Conservation (phyloP, 1,284 basidiomycete species). For the Marasmius oreades region DNA sequence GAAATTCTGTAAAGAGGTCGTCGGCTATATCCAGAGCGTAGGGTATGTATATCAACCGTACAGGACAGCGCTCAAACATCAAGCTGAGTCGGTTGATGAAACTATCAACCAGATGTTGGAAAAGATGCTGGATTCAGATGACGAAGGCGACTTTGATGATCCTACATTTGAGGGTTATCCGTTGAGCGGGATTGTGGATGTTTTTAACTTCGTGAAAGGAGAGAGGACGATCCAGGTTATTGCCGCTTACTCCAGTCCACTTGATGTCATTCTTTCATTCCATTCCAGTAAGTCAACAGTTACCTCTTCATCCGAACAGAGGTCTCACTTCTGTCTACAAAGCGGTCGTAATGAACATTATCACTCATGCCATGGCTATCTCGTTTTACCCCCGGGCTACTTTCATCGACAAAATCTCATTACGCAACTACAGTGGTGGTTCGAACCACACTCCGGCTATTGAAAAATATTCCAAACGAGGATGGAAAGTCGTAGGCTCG, state of each 20-base stretch:
- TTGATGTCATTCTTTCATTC: neutral
- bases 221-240: constrained; percentile 1
- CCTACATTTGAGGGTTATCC: neutral
- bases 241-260: neutral
- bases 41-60: neutral
- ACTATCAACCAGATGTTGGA: neutral
- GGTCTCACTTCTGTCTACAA: neutral
- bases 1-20: neutral
- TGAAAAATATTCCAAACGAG: constrained; percentile 24
- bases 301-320: neutral
- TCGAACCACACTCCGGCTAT: constrained; percentile 11
- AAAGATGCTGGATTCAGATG: neutral
- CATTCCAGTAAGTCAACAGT: neutral
- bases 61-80: neutral
- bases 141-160: no score
- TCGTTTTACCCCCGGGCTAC: constrained; percentile 27
- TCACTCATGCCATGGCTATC: constrained; percentile 22
- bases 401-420: constrained; percentile 21
- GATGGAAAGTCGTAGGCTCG: constrained; percentile 14
- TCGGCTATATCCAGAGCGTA: neutral
- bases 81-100: neutral
- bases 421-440: constrained; percentile 11
- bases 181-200: neutral
- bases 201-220: neutral
- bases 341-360: constrained; percentile 25